Evolutionary conservation across 495 filamentous ascomycete species (phyloP).

Genomic region (Barbatosphaeria neglecta): DNA sequence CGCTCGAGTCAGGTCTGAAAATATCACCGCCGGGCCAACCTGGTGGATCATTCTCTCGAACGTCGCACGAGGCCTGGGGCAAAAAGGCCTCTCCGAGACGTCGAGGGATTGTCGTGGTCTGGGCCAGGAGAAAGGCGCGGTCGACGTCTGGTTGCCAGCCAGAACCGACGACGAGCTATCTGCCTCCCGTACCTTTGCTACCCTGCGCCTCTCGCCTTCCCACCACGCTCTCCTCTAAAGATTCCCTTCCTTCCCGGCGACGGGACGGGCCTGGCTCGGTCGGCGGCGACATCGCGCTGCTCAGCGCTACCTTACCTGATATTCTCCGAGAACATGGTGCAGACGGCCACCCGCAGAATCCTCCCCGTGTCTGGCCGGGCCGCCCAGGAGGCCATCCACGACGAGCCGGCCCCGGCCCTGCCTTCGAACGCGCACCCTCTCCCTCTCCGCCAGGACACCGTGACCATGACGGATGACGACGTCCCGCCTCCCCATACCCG

Average conservation of each 20-base stretch:
- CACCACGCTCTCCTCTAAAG: too few relatives aligned
- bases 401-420: background rate
- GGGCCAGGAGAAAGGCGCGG: too few relatives aligned
- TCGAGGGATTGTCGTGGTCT: too few relatives aligned
- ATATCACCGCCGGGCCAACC: too few relatives aligned
- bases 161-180: too few relatives aligned
- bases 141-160: too few relatives aligned
- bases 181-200: too few relatives aligned
- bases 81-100: too few relatives aligned
- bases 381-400: constrained; percentile 1
- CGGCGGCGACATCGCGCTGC: background rate
- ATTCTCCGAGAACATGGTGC: background rate
- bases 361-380: constrained; percentile 2
- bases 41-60: too few relatives aligned
- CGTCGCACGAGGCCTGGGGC: too few relatives aligned
- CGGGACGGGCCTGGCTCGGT: background rate
- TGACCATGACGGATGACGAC: background rate
- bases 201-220: too few relatives aligned
- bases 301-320: background rate
- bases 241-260: background rate
- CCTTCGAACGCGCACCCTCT: background rate
- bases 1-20: too few relatives aligned
- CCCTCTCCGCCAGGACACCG: background rate
- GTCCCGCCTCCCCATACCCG: constrained; percentile 5
- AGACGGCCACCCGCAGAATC: constrained; percentile 1